These are phyloP conservation scores for Fusarium miscanthi DNA, from an alignment of 2,329 filamentous ascomycete species.

Conservation along the genomic window DNA sequence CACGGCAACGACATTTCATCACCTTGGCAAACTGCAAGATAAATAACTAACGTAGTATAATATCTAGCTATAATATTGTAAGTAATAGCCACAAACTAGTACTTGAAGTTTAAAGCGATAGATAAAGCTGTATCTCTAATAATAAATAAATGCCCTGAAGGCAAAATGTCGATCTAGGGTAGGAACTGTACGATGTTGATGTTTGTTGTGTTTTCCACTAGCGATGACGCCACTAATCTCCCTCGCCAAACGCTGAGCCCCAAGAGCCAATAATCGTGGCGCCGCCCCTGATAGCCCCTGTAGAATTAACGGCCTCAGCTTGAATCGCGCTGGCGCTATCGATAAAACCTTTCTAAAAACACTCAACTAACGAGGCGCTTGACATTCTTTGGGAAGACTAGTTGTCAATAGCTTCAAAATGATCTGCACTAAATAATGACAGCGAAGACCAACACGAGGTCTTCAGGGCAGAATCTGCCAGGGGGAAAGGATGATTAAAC, in stretches of 20 bases:
- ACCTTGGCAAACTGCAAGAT: not conserved
- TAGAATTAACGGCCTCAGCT: not conserved
- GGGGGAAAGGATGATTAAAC: not conserved
- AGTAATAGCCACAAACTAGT: rapidly evolving
- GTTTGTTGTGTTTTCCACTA: not conserved
- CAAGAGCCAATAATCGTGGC: not conserved
- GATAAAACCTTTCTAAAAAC: not conserved
- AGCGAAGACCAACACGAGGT: not conserved
- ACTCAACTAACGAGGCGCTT: not conserved
- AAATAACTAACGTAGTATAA: rapidly evolving
- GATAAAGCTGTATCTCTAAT: too few relatives aligned
- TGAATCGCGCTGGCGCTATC: not conserved
- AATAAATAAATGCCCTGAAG: rapidly evolving
- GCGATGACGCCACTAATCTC: not conserved
- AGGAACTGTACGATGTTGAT: not conserved
- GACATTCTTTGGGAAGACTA: not conserved
- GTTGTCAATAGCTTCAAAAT: not conserved
- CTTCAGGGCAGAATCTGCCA: not conserved
- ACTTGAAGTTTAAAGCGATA: rapidly evolving
- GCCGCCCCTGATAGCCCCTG: not conserved
- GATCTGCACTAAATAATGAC: not conserved
- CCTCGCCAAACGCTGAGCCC: not conserved
- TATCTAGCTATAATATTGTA: rapidly evolving
- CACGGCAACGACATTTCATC: rapidly evolving
- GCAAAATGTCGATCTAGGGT: not conserved